phyloP scores from a whole-genome alignment of 495 filamentous ascomycete genomes.

The Patellaria atrata region DNA sequence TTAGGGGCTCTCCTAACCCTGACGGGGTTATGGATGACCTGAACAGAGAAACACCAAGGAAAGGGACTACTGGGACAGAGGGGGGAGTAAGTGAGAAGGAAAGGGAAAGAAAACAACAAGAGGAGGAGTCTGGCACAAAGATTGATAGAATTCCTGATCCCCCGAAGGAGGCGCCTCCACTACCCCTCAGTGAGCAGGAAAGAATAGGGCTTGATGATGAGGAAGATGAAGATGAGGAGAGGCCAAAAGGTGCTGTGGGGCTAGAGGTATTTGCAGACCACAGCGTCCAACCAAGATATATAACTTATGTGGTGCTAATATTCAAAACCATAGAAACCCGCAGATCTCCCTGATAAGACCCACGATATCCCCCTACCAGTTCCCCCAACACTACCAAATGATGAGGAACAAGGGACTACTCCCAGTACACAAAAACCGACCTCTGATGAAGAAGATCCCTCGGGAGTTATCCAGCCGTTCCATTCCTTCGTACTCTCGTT shows the following conservation, averaged over 20 bases:
- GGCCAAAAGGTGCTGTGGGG: conserved; percentile 36
- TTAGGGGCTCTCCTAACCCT: too few species aligned
- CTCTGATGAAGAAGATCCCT: conserved; percentile 33
- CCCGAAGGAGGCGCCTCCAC: conserved; percentile 70
- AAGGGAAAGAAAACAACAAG: conserved; percentile 48
- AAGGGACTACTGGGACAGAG: conserved; percentile 75
- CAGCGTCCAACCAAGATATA: conserved; percentile 3
- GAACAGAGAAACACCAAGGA: conserved; percentile 52
- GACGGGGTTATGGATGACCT: conserved; percentile 90
- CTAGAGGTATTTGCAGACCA: conserved; percentile 45
- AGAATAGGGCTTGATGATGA: conserved; percentile 28
- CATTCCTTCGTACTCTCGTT: conserved; percentile 88
- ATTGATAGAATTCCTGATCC: conserved; percentile 60
- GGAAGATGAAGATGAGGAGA: conserved; percentile 26
- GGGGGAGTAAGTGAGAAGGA: conserved; percentile 77
- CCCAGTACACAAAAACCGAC: conserved; percentile 26
- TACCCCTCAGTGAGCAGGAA: conserved; percentile 67
- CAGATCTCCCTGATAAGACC: conserved; percentile 62
- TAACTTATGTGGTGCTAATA: conserved; percentile 14
- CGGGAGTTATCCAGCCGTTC: conserved; percentile 60
- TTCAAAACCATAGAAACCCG: conserved; percentile 51
- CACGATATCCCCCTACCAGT: conserved; percentile 65
- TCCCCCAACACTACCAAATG: conserved; percentile 36
- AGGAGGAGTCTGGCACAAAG: conserved; percentile 43
- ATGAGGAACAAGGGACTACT: conserved; percentile 48